These are phyloP conservation scores for Colletotrichum sp. DNA, from an alignment of 2,329 filamentous ascomycete genomes.

Conservation along the genomic window DNA sequence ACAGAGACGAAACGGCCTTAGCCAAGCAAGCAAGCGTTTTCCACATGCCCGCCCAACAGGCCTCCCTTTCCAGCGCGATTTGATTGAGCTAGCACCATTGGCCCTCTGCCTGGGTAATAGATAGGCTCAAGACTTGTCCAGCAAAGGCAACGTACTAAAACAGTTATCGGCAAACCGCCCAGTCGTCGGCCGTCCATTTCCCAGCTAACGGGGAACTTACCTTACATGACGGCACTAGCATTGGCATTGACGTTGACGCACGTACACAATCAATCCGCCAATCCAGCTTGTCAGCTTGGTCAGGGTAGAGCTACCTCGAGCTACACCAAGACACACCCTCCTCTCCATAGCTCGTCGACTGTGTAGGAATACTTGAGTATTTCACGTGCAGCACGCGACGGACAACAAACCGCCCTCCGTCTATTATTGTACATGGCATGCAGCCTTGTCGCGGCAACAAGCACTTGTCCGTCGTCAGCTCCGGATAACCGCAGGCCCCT, in stretches of 20 bases:
- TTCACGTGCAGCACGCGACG: not conserved
- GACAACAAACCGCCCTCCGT: not conserved
- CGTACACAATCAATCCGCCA: not conserved
- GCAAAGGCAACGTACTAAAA: not conserved
- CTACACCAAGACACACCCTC: not conserved
- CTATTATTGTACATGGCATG: not conserved
- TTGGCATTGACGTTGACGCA: slow-evolving; percentile 15
- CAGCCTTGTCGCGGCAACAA: slow-evolving; percentile 10
- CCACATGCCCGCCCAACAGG: slow-evolving; percentile 1
- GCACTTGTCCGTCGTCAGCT: slow-evolving; percentile 7
- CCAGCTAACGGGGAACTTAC: slow-evolving; percentile 1
- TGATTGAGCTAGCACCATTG: not conserved
- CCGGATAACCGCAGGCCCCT: slow-evolving; percentile 8
- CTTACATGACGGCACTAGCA: not conserved
- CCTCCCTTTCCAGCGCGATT: not conserved
- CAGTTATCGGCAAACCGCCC: not conserved
- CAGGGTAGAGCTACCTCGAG: not conserved
- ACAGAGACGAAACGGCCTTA: slow-evolving; percentile 14
- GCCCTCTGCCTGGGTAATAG: not conserved
- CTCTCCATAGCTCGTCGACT: not conserved
- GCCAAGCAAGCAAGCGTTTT: slow-evolving; percentile 3
- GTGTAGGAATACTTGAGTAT: not conserved
- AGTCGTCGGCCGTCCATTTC: not conserved
- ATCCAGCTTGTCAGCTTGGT: not conserved
- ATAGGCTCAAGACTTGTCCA: not conserved